A percentile compares a stretch with the other conserved stretches of the same genome.
Evolutionary conservation across 208 protist genomes (phyloP).

Genomic region (Wallacemonas sp.): DNA sequence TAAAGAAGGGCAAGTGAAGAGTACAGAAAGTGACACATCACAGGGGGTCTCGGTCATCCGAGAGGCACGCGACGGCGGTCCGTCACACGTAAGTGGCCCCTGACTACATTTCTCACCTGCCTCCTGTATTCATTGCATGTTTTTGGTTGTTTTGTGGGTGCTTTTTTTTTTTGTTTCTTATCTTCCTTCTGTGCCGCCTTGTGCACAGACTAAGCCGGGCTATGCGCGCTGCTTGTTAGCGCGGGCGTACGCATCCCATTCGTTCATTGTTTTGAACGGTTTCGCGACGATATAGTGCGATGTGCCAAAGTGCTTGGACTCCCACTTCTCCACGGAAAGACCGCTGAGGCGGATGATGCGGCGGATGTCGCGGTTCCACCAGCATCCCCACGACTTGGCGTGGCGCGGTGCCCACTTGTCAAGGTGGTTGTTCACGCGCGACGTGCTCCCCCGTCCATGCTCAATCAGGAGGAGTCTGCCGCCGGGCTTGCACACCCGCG

Average conservation of each 20-base stretch:
- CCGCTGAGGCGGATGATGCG: constrained; percentile 70
- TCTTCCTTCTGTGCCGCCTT: too few relatives aligned
- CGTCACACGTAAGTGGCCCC: too few relatives aligned
- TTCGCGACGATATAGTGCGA: constrained; percentile 85
- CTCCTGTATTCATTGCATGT: too few relatives aligned
- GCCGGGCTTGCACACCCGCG: constrained; percentile 86
- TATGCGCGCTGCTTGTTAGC: background rate
- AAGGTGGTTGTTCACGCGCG: constrained; percentile 78
- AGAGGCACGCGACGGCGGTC: too few relatives aligned
- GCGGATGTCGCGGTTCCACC: constrained; percentile 90
- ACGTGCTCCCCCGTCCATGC: constrained; percentile 72
- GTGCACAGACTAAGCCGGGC: background rate
- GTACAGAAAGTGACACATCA: constrained; percentile 8
- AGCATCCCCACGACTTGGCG: constrained; percentile 87
- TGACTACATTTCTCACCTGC: too few relatives aligned
- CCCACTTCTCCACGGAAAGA: constrained; percentile 60
- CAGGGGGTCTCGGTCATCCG: background rate
- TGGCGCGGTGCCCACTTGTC: constrained; percentile 85
- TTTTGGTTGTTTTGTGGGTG: too few relatives aligned
- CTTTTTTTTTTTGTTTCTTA: too few relatives aligned
- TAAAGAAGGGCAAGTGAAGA: background rate
- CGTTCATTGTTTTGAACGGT: constrained; percentile 81
- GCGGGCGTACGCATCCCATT: constrained; percentile 46
- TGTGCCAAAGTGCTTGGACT: constrained; percentile 87
- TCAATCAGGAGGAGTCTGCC: constrained; percentile 90